phyloP scores from a whole-genome alignment of 352 stramenopile genomes.

The Pythium dissimile region DNA sequence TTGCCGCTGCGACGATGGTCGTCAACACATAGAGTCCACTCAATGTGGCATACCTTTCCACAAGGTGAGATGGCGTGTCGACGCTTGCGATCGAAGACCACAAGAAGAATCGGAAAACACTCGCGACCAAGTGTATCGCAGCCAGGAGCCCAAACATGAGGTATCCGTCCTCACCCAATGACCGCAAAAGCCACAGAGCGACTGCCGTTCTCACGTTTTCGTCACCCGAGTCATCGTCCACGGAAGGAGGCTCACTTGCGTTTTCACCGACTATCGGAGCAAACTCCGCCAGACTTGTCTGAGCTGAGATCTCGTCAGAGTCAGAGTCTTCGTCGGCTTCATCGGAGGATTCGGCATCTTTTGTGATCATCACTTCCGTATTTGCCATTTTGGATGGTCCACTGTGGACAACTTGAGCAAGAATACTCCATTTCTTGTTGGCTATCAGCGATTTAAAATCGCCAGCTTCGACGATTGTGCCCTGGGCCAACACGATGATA shows the following conservation, averaged over 20 bases:
- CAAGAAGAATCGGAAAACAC: neutral
- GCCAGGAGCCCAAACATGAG: slow-evolving; percentile 33
- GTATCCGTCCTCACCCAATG: slow-evolving; percentile 77
- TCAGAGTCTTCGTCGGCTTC: slow-evolving; percentile 24
- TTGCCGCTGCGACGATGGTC: neutral
- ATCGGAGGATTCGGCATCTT: neutral
- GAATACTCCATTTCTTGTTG: slow-evolving; percentile 23
- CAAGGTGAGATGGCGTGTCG: slow-evolving; percentile 25
- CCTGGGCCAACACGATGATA: slow-evolving; percentile 52
- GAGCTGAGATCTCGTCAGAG: slow-evolving; percentile 18
- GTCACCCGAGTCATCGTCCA: slow-evolving; percentile 20
- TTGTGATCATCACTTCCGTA: slow-evolving; percentile 7
- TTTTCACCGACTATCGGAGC: slow-evolving; percentile 1
- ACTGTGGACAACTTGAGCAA: slow-evolving; percentile 53
- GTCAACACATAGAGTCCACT: slow-evolving; percentile 35
- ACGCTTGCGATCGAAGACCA: neutral
- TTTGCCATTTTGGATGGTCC: slow-evolving; percentile 43
- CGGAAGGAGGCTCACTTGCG: neutral
- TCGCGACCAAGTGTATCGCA: slow-evolving; percentile 2
- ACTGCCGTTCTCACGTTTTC: slow-evolving; percentile 57
- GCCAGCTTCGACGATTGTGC: slow-evolving; percentile 18
- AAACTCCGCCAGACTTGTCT: neutral
- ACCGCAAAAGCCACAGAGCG: slow-evolving; percentile 80
- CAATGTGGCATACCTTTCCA: slow-evolving; percentile 74
- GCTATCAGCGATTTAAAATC: slow-evolving; percentile 14